Base-by-base conservation (phyloP, 805 yeast genomes). In the Henningerozyma blattae region DNA sequence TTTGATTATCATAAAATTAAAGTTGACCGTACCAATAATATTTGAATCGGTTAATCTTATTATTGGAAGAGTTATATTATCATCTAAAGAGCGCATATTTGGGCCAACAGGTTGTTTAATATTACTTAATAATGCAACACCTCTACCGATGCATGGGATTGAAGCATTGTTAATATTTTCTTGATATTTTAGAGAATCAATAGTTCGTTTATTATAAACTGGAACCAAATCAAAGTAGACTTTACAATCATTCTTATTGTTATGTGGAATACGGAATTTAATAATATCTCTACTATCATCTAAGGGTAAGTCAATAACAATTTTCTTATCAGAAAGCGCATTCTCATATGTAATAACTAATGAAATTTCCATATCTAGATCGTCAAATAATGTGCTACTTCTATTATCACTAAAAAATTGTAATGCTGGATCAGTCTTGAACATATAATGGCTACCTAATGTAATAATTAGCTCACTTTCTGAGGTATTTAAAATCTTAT, bases 211-310 rank as follows among this genome's bases (percentile, higher is more conserved):
- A 30, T 76, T 79, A 55, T 85, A 86, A 0, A 96, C 84, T 17
- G 95, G 95, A 14, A 87, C 85, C 36, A 87, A 69, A 55, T 89
- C 97, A 57, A 89, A 89, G 26, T 74, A 72, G 25, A 89, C 54
- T 3, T 70, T 54, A 12, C 78, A 69, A 34, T 77, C 72, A 25
- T 68, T 58, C 12, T 73, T 70, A 22, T 61, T 61, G 27, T 62
- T 56, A 34, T 68, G 58, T 6, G 59, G 56, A 37, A 79, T 68
- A 40, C 75, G 76, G 59, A 89, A 84, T 7, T 77, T 64, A 28
- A 89, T 70, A 3, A 94, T 89, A 36, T 72, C 79, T 8, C 68
- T 56, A 8, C 66, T 77, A 45, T 82, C 94, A 48, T 86, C 91
- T 28, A 83, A 58, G 2, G 96, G 96, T 40, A 87, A 63, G 46